Conservation (phyloP, 441 rosid species). For the Jatropha multifida region DNA sequence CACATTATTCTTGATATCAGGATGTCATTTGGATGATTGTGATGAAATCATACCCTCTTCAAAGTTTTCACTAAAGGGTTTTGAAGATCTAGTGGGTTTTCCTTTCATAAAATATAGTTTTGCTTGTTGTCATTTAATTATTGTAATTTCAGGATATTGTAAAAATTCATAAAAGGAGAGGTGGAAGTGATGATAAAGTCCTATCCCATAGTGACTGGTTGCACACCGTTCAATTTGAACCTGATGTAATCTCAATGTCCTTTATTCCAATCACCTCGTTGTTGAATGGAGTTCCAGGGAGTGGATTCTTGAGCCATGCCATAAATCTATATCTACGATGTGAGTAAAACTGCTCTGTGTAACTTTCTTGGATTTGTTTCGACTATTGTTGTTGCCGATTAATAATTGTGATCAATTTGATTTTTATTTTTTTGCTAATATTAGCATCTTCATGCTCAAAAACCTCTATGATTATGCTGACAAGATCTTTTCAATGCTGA, state of each 20-base stretch:
- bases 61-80: slow-evolving; percentile 7
- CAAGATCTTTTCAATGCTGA: neutral
- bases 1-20: slow-evolving; percentile 1
- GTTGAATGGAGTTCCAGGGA: slow-evolving; percentile 87
- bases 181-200: slow-evolving; percentile 65
- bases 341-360: slow-evolving; percentile 42
- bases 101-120: neutral
- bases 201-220: slow-evolving; percentile 86
- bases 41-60: slow-evolving; percentile 13
- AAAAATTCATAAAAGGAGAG: slow-evolving; percentile 79
- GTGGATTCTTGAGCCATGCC: slow-evolving; percentile 97
- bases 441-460: neutral
- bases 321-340: slow-evolving; percentile 93
- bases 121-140: slow-evolving; percentile 19
- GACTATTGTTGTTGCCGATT: neutral
- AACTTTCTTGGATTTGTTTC: neutral
- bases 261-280: slow-evolving; percentile 91
- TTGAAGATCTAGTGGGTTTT: neutral
- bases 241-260: slow-evolving; percentile 91
- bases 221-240: slow-evolving; percentile 80
- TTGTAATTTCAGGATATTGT: slow-evolving; percentile 61
- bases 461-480: neutral
- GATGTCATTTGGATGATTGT: neutral
- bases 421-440: neutral
- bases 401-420: neutral